A percentile compares a stretch with the other conserved stretches of the same genome.
These are phyloP conservation scores for Mucuna pruriens DNA, from an alignment of 306 rosid species.

Conservation along the genomic window DNA sequence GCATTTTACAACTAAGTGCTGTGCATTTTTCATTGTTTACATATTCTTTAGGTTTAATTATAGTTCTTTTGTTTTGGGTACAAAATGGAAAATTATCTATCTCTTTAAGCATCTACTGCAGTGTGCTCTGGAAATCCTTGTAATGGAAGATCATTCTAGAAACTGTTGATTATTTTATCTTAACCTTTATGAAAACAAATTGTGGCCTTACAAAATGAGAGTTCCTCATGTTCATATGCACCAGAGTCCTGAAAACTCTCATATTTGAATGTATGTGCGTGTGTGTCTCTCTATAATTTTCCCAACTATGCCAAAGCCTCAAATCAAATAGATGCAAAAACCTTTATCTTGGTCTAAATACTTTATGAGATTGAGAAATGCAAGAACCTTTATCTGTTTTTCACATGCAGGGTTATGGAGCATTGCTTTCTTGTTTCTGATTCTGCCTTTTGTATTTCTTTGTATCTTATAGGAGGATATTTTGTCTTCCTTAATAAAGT, in stretches of 20 bases:
- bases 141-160: not conserved
- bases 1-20: not conserved
- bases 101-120: not conserved
- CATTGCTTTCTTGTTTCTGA: not conserved
- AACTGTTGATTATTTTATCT: not conserved
- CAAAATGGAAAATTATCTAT: not conserved
- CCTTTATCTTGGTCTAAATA: not conserved
- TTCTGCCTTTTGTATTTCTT: not conserved
- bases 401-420: not conserved
- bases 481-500: not conserved
- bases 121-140: not conserved
- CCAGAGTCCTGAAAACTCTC: not conserved
- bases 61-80: not conserved
- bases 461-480: conserved; percentile 9
- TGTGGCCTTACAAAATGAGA: conserved; percentile 22
- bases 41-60: not conserved
- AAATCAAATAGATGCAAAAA: not conserved
- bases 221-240: not conserved
- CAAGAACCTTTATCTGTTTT: conserved; percentile 10
- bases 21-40: conserved; percentile 13
- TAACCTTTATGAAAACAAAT: not conserved
- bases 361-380: not conserved
- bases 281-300: not conserved
- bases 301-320: not conserved
- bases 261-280: not conserved